Evolutionary conservation across 192 early-diverging fungal species (phyloP), one percentile per base, ranked within the genome.

Genomic region (Coemansia sp.): DNA sequence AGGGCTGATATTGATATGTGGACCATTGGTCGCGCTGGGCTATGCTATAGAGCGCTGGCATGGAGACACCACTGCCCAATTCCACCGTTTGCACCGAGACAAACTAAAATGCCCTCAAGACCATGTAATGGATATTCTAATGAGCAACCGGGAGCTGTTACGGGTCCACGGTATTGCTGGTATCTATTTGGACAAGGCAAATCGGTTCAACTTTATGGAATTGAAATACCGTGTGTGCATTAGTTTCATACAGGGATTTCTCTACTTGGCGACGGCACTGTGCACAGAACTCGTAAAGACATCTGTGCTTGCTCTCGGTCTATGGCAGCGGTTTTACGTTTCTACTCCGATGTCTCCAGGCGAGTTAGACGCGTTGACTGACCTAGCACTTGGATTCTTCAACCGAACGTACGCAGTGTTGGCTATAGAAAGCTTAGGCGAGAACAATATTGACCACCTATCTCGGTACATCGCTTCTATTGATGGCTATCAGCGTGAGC

Each of bases 401-500:
- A 5, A 33, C 20, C 51, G 16, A 20, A 59, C 55, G 0, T 0
- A 5, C 13, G 36, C 55, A 27, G 24, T 27, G 6, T 9, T 16
- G 0, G 47, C 41, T 3, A 10, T 43, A 3, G 29, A 27, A 2
- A 18, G 11, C 18, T n/a, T 67, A 6, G 54, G 51, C 7, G 38
- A 41, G 9, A 11, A 33, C 4, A 7, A 60, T 18, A 54, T 72
- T 43, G 22, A 13, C 20, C 3, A 20, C 7, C 10, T 66, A 0
- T 47, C 40, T 5, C 24, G 46, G 6, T 62, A 59, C 12, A 55
- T 46, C 12, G 31, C 43, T 0, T 44, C 40, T 29, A 62, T 29
- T 1, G 59, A 70, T 2, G 40, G 47, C 0, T 10, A 42, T 8
- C 27, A 40, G 8, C 77, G 41, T n/a, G 96, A 96, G 70, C 80